Evolutionary conservation across 129 eudicot species (phyloP), one percentile per base, ranked within the genome.

Genomic region (carrot (Daucus carota)): DNA sequence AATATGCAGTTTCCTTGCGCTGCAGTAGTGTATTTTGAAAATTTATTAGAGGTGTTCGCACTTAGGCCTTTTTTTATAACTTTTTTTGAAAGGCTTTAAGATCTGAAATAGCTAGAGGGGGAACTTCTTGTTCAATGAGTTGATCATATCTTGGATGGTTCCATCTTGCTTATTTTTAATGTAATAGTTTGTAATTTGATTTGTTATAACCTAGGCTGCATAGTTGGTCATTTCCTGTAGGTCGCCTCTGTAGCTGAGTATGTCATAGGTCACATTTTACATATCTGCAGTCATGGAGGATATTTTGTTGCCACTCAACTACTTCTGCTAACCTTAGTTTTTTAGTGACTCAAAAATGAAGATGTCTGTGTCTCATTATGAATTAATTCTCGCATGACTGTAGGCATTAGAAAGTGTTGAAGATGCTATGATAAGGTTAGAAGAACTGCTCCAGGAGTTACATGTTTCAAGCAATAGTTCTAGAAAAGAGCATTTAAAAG

Each of bases 341-440:
- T 50, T 54, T 54, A 26, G 22, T 52, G 26, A 52, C 29, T 54
- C 63, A 54, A 22, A 54, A 54, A 22, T n/a, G 31, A 54, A 22
- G 63, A 54, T 18, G 59, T 57, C 15, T 11, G 5, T 24, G 65
- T 57, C 65, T 57, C 31, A 57, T 57, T n/a, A 57, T 24, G 31
- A 57, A 57, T n/a, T 9, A 57, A 57, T n/a, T 24, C 29, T 4
- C 65, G 9, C 22, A 57, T 79, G 46, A 66, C 85, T 41, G 46
- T 86, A 95, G 99, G 97, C 92, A 50, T 59, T 95, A 73, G 97
- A 89, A 83, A 89, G 88, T 86, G 97, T 95, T 81, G 97, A 95
- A 82, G 97, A 82, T 82, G 96, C 99, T 68, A 77, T 95, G 80
- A 48, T 89, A 41, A 89, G 79, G 88, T 88, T 95, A 48, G 99